A percentile compares a stretch with the other conserved stretches of the same genome.
Evolutionary conservation across 1,139 yeast species (phyloP).

Genomic region (Pichia cactophila): DNA sequence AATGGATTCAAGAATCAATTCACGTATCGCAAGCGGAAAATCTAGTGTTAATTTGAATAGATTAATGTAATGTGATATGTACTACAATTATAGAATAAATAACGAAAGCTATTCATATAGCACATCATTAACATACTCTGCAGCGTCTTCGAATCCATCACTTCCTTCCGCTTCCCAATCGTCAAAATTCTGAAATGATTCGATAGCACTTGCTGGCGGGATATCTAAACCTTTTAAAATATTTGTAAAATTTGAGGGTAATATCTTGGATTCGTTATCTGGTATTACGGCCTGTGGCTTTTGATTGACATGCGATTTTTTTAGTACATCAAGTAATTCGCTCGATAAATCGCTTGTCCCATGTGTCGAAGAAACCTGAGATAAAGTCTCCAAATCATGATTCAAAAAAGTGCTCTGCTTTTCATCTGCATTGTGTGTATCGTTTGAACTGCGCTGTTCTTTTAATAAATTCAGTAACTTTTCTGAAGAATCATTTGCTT

Average conservation of each 20-base stretch:
- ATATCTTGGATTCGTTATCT: not conserved
- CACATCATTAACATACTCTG: not conserved
- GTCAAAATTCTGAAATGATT: constrained; percentile 16
- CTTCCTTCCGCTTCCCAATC: constrained; percentile 18
- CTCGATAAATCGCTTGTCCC: not conserved
- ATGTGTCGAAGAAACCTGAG: no score
- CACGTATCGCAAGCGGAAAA: constrained; percentile 20
- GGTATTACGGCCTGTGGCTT: not conserved
- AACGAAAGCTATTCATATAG: not conserved
- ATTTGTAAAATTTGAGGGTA: not conserved
- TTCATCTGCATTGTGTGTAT: not conserved
- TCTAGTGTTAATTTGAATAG: not conserved
- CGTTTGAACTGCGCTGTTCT: constrained; percentile 1
- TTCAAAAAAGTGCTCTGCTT: not conserved
- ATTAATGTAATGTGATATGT: not conserved
- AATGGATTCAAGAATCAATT: constrained; percentile 65
- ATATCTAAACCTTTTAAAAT: not conserved
- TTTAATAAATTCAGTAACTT: constrained; percentile 15
- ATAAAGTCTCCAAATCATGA: constrained; percentile 14
- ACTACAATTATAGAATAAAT: not conserved
- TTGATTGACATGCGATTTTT: not conserved
- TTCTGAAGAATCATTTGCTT: constrained; percentile 6
- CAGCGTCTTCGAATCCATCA: constrained; percentile 16
- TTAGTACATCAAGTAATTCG: not conserved
- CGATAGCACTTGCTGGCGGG: not conserved